phyloP scores from a whole-genome alignment of 768 basidiomycete species.

The Myochromella boudieri region DNA sequence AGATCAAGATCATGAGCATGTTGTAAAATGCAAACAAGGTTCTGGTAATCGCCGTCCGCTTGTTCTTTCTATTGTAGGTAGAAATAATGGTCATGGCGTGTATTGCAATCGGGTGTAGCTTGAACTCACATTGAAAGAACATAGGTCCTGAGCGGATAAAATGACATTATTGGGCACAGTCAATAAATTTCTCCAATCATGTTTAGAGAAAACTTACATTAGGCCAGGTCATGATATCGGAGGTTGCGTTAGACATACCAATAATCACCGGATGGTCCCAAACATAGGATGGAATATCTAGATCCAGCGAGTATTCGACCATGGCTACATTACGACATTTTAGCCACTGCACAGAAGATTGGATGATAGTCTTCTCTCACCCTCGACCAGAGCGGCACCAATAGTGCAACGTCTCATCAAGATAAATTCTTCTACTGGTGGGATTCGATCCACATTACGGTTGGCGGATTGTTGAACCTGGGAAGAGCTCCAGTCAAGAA shows the following conservation, averaged over 20 bases:
- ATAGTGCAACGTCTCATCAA: conserved; percentile 16
- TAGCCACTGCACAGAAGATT: neutral
- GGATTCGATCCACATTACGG: conserved; percentile 7
- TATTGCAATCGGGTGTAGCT: neutral
- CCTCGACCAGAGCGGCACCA: conserved; percentile 18
- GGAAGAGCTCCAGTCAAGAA: conserved; percentile 11
- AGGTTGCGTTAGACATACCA: conserved; percentile 19
- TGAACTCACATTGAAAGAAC: conserved; percentile 2
- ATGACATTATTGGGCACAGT: neutral
- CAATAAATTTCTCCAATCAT: neutral
- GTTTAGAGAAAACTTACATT: conserved; percentile 16
- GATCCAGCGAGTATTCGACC: conserved; percentile 18
- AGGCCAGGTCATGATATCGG: conserved; percentile 23
- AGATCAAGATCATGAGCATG: conserved; percentile 22
- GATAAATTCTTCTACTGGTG: conserved; percentile 18
- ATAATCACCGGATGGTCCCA: conserved; percentile 17
- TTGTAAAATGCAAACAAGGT: conserved; percentile 24
- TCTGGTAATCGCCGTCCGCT: conserved; percentile 27
- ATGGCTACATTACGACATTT: conserved; percentile 10
- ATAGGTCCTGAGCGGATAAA: conserved; percentile 4
- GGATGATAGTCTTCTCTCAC: conserved; percentile 1
- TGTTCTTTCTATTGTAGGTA: conserved; percentile 25
- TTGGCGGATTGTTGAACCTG: conserved; percentile 12
- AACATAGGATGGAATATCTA: conserved; percentile 16
- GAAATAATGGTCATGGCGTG: neutral